Conservation (phyloP, 352 stramenopile species). For the Plasmopara viticola region DNA sequence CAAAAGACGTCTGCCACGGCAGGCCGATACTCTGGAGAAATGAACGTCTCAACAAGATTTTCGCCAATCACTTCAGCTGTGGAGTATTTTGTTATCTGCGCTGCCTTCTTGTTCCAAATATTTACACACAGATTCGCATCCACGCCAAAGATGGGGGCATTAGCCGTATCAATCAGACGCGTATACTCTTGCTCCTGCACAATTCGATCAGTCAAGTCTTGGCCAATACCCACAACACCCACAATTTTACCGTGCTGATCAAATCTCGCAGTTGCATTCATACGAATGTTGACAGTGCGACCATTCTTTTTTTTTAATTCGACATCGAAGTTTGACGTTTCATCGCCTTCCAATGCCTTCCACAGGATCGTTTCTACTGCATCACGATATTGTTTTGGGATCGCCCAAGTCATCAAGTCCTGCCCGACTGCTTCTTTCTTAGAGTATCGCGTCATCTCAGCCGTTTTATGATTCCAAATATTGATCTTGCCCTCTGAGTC, state of each 20-base stretch:
- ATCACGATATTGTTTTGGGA: conserved; percentile 49
- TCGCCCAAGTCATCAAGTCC: conserved; percentile 57
- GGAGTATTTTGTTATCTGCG: conserved; percentile 82
- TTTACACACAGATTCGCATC: conserved; percentile 84
- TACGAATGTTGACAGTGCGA: conserved; percentile 53
- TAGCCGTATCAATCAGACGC: conserved; percentile 87
- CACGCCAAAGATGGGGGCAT: conserved; percentile 89
- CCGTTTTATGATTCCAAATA: conserved; percentile 90
- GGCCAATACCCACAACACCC: conserved; percentile 81
- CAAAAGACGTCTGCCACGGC: conserved; percentile 65
- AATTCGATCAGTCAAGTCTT: conserved; percentile 83
- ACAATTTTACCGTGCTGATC: conserved; percentile 72
- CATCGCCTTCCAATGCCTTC: conserved; percentile 51
- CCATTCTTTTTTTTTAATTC: conserved; percentile 62
- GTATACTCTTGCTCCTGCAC: conserved; percentile 85
- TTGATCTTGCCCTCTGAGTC: conserved; percentile 72
- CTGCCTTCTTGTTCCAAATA: conserved; percentile 90
- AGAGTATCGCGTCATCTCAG: conserved; percentile 84
- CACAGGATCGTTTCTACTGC: conserved; percentile 16
- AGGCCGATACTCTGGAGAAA: conserved; percentile 62
- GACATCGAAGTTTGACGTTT: conserved; percentile 84
- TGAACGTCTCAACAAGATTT: conserved; percentile 82
- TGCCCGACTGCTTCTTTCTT: conserved; percentile 85
- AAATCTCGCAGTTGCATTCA: conserved; percentile 64
- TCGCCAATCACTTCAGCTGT: conserved; percentile 74